These are phyloP conservation scores for Aspergillus cavernicola DNA, from an alignment of 495 filamentous ascomycete species.

Conservation along the genomic window DNA sequence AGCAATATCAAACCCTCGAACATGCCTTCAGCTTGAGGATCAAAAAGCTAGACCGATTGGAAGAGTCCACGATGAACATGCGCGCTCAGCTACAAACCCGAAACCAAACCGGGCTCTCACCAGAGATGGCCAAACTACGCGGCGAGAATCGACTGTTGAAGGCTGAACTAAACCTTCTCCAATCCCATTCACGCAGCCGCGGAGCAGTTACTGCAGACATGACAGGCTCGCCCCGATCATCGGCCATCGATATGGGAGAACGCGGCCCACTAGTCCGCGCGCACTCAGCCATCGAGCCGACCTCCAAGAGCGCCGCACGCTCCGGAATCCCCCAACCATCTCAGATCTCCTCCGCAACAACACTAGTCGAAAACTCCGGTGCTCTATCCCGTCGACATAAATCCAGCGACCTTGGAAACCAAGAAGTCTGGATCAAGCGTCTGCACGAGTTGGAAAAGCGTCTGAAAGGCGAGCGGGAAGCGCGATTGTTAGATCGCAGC, in stretches of 20 bases:
- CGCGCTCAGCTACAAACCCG: constrained; percentile 34
- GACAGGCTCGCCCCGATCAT: constrained; percentile 27
- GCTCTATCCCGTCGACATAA: constrained; percentile 28
- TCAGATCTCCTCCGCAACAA: constrained; percentile 31
- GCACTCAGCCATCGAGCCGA: constrained; percentile 35
- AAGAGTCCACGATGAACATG: constrained; percentile 60
- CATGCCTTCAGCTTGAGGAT: constrained; percentile 70
- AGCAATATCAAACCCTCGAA: constrained; percentile 86
- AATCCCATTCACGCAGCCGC: constrained; percentile 44
- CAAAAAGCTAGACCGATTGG: constrained; percentile 84
- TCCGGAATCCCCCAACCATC: constrained; percentile 36
- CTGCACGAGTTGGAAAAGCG: constrained; percentile 83
- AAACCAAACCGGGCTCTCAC: constrained; percentile 43
- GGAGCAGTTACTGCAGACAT: constrained; percentile 26
- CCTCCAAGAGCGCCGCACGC: constrained; percentile 26
- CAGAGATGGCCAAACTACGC: constrained; percentile 67
- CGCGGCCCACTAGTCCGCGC: constrained; percentile 48
- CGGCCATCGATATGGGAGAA: constrained; percentile 20
- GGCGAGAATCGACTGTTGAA: constrained; percentile 79
- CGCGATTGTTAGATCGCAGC: constrained; percentile 74
- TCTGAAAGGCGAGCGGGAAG: constrained; percentile 86
- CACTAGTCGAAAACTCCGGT: constrained; percentile 29
- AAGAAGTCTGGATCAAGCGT: constrained; percentile 79
- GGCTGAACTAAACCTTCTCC: constrained; percentile 74
- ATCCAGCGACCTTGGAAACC: constrained; percentile 37